Evolutionary conservation across 2,329 filamentous ascomycete genomes (phyloP), one percentile per base, ranked within the genome.

Genomic region (Penicillium sp.): DNA sequence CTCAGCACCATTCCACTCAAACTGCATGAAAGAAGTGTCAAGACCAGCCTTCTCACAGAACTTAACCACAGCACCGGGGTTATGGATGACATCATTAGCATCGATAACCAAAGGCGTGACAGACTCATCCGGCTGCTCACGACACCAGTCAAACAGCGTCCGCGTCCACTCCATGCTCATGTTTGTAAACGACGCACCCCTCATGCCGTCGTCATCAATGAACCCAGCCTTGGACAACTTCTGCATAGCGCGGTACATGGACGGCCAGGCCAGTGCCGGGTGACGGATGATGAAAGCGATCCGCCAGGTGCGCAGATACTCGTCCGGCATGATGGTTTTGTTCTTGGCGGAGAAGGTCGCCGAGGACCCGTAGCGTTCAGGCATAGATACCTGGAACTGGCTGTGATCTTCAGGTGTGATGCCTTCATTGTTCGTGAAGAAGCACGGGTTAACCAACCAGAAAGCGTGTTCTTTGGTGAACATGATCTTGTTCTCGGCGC

Each of bases 231-330:
- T 21, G 22, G 58, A 48, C 13, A 61, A 38, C 26, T 58, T 56
- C 10, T 49, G 19, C 44, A 60, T 56, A 12, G 62, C 61, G 2
- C 69, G 68, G 49, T 66, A 67, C 22, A 61, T 52, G 0, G 69
- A 72, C 2, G 68, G 62, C 37, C 69, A 71, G 19, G 61, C 57
- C 31, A 72, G 51, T 7, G 66, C 67, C 4, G 69, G 70, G 48
- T 72, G 67, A 3, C 69, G 60, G 49, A 71, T 66, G 29, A 69
- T 55, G 46, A 71, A 67, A 1, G 64, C 61, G 54, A 24, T 56
- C 22, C 22, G 56, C 54, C 58, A 69, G 2, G 54, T 64, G 21
- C 57, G 58, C 41, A 71, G 58, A 33, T 66, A 63, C 15, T 60
- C 59, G 43, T 70, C 63, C 4, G 69, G 57, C n/a, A 71, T 49